Conservation (phyloP, 345 rosid species). For the Eucalyptus globulus region DNA sequence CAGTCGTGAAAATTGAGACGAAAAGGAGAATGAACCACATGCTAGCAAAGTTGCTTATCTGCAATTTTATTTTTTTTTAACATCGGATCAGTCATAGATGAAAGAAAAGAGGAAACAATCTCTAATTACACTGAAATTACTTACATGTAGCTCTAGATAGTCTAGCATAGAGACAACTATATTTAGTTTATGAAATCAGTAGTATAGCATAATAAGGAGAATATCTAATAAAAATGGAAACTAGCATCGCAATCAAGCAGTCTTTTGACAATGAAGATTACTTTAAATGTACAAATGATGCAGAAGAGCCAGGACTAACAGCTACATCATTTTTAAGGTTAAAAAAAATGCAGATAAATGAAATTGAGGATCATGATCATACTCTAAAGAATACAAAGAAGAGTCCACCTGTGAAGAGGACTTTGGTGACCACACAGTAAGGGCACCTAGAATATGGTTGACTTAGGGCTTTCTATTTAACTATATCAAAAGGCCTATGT, state of each 20-base stretch:
- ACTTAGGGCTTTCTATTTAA: not conserved
- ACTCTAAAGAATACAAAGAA: not conserved
- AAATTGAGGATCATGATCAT: not conserved
- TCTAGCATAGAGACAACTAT: not conserved
- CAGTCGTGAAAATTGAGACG: constrained; percentile 72
- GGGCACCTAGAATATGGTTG: not conserved
- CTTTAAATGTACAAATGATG: not conserved
- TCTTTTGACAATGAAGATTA: not conserved
- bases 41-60: constrained; percentile 98
- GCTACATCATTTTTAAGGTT: not conserved
- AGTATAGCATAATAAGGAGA: not conserved
- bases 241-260: not conserved
- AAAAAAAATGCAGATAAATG: not conserved
- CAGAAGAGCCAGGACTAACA: not conserved
- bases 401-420: not conserved
- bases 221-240: not conserved
- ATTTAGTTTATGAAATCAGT: not conserved
- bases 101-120: not conserved
- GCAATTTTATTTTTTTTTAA: not conserved
- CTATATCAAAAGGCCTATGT: not conserved
- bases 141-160: not conserved
- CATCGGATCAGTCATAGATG: not conserved
- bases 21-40: constrained; percentile 98
- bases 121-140: not conserved
- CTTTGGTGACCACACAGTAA: not conserved